Base-by-base conservation (phyloP, 768 basidiomycete genomes). In the Sarcomyxa edulis region DNA sequence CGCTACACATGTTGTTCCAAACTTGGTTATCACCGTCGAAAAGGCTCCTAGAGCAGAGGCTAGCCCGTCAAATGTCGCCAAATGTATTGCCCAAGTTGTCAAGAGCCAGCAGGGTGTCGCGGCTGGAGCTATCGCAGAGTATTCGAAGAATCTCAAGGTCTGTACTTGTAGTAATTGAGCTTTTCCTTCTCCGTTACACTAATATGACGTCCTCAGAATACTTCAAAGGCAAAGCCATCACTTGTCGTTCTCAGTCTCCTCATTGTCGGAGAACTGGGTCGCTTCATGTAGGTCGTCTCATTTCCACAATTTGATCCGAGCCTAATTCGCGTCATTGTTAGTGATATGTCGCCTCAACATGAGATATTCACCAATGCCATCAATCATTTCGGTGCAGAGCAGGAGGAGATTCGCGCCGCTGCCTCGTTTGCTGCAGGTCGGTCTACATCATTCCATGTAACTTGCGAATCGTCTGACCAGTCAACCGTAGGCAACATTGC, bases 391-490 rank as follows among this genome's bases (percentile, higher is more conserved):
- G 62, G 72, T 3, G 71, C 79, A 1, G 81, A 87, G 25, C 78
- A 85, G 42, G 94, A 98, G 55, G 90, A 95, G 30, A 71, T 91
- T 10, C 74, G 92, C 31, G 78, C 87, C 23, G 90, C 94, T 24
- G 94, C 95, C 24, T 91, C 96, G 0, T 97, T 97, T 51, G 90
- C 96, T 35, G 88, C 88, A 23, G 91, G 91, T 83, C 12, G 4
- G 11, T 30, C n/a, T n/a, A n/a, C n/a, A n/a, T n/a, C 6, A 26
- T 29, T 35, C 14, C 25, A 8, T 43, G 10, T 8, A 10, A 9
- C 32, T 32, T 27, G 10, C 18, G 26, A 15, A n/a, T 3, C 11
- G 30, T 30, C 15, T 21, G 37, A 11, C 24, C 25, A 38, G 15
- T 21, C 16, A n/a, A 26, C 18, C 26, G 33, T 43, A 86, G 93